Base-by-base conservation (phyloP, 192 early-diverging fungal genomes). In the Linnemannia hyalina region DNA sequence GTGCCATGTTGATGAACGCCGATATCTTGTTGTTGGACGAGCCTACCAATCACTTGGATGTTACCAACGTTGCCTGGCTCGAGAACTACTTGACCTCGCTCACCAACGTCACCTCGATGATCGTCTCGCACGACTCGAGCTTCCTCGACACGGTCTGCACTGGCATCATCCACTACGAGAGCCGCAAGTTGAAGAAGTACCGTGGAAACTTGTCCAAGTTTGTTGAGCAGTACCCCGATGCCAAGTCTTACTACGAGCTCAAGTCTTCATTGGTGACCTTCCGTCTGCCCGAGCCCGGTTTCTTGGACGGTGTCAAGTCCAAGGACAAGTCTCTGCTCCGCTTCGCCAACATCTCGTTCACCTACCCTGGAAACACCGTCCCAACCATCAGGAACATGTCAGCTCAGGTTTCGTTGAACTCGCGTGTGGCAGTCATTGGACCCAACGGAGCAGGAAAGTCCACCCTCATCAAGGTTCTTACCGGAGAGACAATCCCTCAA, bases 121-220 rank as follows among this genome's bases (percentile, higher is more conserved):
- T 96, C 75, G 95, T 96, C 54, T 97, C 96, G 57, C 95, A 97
- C 93, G 96, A 97, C 90, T 94, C 95, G 46, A 91, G 94, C 71
- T 97, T 97, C 93, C 80, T 97, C 38, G 95, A 97, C 90, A 89
- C 89, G 68, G 93, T 94, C 77, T 95, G 94, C 89, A 96, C 95
- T 41, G 90, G 95, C 80, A 95, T 96, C 75, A 95, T 96, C 78
- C 95, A 97, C 85, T 96, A 96, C 89, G 95, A 97, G 86, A 79
- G 81, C 26, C 94, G 94, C 89, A 97, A 95, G 89, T 89, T 97
- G 76, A 93, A 95, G 91, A 86, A 86, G 79, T 86, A 96, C 92
- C 88, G 90, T 76, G 95, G 95, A 70, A 96, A 96, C 91, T 76
- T 96, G 78, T 94, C 93, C 82, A 92, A 95, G 78, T 95, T 96